Base-by-base conservation (phyloP, 768 basidiomycete species). In the Trametes villosa region DNA sequence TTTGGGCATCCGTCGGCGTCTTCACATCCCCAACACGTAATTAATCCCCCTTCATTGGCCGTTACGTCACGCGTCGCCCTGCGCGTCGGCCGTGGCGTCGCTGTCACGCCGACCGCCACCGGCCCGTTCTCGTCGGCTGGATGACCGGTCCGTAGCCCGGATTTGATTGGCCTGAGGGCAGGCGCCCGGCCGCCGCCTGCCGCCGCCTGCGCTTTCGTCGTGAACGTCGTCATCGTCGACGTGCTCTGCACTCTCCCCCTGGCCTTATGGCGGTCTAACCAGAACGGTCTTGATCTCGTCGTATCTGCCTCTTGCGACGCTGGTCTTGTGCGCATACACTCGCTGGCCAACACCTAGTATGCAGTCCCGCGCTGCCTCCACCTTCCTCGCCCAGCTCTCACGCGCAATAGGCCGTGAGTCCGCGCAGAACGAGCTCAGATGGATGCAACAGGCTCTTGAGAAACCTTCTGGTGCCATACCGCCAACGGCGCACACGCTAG, bases 371-470 rank as follows among this genome's bases (percentile, higher is more conserved):
- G n/a, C 40, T 29, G 47, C 47, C 36, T 29, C 57, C 29, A 9
- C 29, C 44, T 67, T 72, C 52, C 59, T 66, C 67, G 60, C 63
- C 59, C 69, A 26, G 46, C 76, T 82, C 52, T 65, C 72, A 47
- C 66, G 66, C 40, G 51, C 30, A 22, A 68, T 83, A 30, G 79
- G 79, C 15, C 67, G 60, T 18, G 67, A 72, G 34, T 67, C 61
- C 20, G 81, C 81, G 6, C 57, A 45, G n/a, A 67, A 66, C 9
- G 85, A 86, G 70, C 61, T 84, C 3, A 70, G 74, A 57, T 86
- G 85, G 85, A 79, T 86, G 74, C 70, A 65, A 53, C 69, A 79
- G 57, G 73, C 74, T 20, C 58, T 71, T 59, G 31, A 29, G 4
- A 31, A 57, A 22, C 49, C 53, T 11, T 22, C 59, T 15, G 18